Evolutionary conservation across 73 alveolate species (phyloP).

Genomic region (Diophrys appendiculata): DNA sequence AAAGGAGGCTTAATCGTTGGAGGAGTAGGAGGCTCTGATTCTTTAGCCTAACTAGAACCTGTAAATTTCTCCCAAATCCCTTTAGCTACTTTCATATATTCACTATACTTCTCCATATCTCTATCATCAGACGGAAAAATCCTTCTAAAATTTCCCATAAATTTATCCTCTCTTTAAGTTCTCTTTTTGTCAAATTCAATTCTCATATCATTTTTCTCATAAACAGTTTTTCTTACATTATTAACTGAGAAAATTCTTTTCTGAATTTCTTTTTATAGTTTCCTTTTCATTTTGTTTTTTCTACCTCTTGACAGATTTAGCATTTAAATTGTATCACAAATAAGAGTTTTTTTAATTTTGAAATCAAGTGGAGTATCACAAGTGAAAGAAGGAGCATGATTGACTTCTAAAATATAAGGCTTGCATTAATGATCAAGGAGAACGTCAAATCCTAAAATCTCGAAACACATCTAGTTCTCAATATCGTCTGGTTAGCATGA

Average conservation of each 20-base stretch:
- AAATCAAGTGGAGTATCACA: constrained; percentile 36
- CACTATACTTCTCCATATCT: neutral
- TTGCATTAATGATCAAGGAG: constrained; percentile 35
- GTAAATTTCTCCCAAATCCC: neutral
- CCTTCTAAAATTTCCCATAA: too few relatives aligned
- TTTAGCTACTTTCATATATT: neutral
- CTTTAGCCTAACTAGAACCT: neutral
- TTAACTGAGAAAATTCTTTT: too few relatives aligned
- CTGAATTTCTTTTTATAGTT: neutral
- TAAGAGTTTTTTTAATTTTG: constrained; percentile 18
- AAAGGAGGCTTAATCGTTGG: too few relatives aligned
- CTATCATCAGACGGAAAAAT: too few relatives aligned
- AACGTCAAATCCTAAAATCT: constrained; percentile 62
- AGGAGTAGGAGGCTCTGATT: too few relatives aligned
- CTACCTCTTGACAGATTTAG: constrained; percentile 9
- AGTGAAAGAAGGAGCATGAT: constrained; percentile 55
- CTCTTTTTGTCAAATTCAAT: too few relatives aligned
- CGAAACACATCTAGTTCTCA: constrained; percentile 56
- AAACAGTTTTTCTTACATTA: too few relatives aligned
- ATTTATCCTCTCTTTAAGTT: too few relatives aligned
- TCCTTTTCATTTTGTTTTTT: constrained; percentile 4
- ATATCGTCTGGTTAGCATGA: constrained; percentile 58
- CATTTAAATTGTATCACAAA: constrained; percentile 16
- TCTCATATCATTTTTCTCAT: too few relatives aligned
- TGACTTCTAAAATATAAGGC: constrained; percentile 59